These are phyloP conservation scores for Condylostoma magnum DNA, from an alignment of 169 alveolate species.

Conservation along the genomic window DNA sequence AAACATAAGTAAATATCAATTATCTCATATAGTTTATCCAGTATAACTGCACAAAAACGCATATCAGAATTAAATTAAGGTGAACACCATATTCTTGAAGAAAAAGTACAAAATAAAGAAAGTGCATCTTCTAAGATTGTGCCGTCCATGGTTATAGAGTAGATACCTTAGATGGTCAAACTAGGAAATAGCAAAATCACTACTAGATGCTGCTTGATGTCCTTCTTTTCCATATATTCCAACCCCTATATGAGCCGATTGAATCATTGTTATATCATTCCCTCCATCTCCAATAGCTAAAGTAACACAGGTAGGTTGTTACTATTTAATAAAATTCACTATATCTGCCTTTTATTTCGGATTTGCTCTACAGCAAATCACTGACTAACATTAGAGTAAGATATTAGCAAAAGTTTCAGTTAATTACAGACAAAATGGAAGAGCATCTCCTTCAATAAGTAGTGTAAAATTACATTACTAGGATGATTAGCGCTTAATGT, in stretches of 20 bases:
- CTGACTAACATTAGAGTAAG: neutral
- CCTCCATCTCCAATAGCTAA: conserved; percentile 99
- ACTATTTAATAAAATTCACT: conserved; percentile 51
- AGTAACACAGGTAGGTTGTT: conserved; percentile 52
- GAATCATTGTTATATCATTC: conserved; percentile 98
- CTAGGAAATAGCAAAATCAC: conserved; percentile 94
- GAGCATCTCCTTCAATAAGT: conserved; percentile 33
- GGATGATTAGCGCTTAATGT: neutral
- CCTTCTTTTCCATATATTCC: conserved; percentile 98
- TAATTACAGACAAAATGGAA: neutral
- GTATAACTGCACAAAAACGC: neutral
- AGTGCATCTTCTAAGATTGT: conserved; percentile 2
- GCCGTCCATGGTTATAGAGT: conserved; percentile 97
- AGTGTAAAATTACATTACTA: neutral
- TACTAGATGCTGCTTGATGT: conserved; percentile 94
- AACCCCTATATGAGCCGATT: conserved; percentile 91
- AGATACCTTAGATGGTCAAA: conserved; percentile 89
- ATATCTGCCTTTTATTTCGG: conserved; percentile 75
- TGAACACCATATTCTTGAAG: conserved; percentile 15
- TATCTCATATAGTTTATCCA: conserved; percentile 28
- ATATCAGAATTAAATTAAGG: conserved; percentile 2
- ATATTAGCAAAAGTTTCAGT: neutral
- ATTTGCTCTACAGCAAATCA: conserved; percentile 24
- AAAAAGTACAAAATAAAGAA: conserved; percentile 24
- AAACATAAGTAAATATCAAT: conserved; percentile 22